phyloP scores from a whole-genome alignment of 2,329 filamentous ascomycete species.

The Apiospora rasikravindrae region DNA sequence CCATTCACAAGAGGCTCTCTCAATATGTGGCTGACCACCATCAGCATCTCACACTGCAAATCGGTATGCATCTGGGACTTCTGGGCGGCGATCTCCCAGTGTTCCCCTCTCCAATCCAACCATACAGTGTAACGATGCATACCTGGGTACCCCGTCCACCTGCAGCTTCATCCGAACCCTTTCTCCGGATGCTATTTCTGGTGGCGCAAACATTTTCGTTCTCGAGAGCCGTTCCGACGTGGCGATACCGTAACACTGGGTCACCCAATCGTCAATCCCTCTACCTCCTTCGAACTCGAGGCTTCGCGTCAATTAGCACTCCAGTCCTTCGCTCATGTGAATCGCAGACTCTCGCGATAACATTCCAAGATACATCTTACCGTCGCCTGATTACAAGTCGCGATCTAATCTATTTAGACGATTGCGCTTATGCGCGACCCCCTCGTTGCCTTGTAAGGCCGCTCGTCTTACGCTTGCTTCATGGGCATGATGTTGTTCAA shows the following conservation, averaged over 20 bases:
- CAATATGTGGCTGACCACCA: slow-evolving; percentile 17
- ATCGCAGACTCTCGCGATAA: neutral
- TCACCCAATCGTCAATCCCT: neutral
- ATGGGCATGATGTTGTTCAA: neutral
- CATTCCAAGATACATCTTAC: neutral
- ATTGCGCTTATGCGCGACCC: neutral
- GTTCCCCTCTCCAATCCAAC: slow-evolving; percentile 5
- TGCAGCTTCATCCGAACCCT: slow-evolving; percentile 9
- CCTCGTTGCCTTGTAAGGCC: neutral
- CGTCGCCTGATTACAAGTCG: neutral
- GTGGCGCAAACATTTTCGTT: neutral
- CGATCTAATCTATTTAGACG: neutral
- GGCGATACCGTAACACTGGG: slow-evolving; percentile 2
- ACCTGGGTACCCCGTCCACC: neutral
- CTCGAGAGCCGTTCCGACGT: slow-evolving; percentile 1
- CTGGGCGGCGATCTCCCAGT: slow-evolving; percentile 1
- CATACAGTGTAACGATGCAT: slow-evolving; percentile 12
- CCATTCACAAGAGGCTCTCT: neutral
- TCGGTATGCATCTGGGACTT: neutral
- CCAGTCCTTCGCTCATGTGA: neutral
- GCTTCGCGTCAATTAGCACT: neutral
- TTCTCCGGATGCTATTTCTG: neutral
- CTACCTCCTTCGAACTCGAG: neutral
- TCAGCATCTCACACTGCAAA: slow-evolving; percentile 1
- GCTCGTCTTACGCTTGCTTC: neutral